Base-by-base conservation (phyloP, 257 asterid genomes). In the Nicotiana tomentosiformis region DNA sequence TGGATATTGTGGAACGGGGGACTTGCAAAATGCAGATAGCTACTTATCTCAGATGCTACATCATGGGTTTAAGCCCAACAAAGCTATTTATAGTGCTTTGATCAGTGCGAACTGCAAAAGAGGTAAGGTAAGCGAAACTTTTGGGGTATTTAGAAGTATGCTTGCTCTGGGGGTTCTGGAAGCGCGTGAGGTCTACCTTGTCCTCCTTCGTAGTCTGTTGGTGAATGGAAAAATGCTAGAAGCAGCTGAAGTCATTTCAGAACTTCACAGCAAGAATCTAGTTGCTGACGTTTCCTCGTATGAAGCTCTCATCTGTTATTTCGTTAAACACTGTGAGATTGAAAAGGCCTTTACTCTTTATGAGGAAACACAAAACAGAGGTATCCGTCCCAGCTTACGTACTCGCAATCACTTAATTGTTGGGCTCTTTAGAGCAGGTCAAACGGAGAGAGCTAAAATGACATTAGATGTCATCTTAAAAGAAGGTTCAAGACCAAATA, bases 31-130 rank as follows among this genome's bases (percentile, higher is more conserved):
- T 5, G 87, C 87, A 64, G 82, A 51, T 43, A 72, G 70, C 46
- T 72, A 82, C 58, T 84, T 84, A 6, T 64, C 18, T 23, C 78
- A 72, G 66, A 81, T 84, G 87, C 82, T 84, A 23, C 60, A 15
- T 61, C 55, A 64, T 70, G 87, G 67, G 57, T 33, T 72, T 56
- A 70, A 80, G 84, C 87, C 87, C n/a, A 72, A 51, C 15, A 10
- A 37, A 64, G n/a, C 35, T 53, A 32, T 78, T 57, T 84, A 67
- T 62, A 78, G 30, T n/a, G 82, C 57, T 20, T 81, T 84, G 82
- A 35, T 84, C 18, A 57, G 11, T 66, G 78, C 35, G 4, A 82
- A 78, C 64, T 67, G 83, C 72, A 78, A 57, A 78, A 70, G 23
- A 66, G 37, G 82, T 37, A 78, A 78, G 56, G 18, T 78, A 74